These are phyloP conservation scores for Tylopilus sp. DNA, from an alignment of 768 basidiomycete species.

Conservation along the genomic window DNA sequence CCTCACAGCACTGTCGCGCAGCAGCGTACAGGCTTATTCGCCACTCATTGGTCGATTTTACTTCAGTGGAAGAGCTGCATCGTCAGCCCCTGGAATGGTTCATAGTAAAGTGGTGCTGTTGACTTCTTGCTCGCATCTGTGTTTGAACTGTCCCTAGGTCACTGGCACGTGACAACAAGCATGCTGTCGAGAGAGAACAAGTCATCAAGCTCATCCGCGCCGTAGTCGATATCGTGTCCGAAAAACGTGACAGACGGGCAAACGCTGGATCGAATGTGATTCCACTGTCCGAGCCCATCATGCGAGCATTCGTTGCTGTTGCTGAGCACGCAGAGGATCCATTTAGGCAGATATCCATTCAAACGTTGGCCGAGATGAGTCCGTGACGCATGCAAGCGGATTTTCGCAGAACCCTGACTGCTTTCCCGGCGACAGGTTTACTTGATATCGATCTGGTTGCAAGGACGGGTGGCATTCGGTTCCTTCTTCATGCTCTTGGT, in stretches of 20 bases:
- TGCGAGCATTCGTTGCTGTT: conserved; percentile 88
- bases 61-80: conserved; percentile 64
- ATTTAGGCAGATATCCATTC: conserved; percentile 75
- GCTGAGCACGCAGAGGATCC: conserved; percentile 93
- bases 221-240: conserved; percentile 73
- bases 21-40: conserved; percentile 83
- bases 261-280: conserved; percentile 43
- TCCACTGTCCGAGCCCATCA: conserved; percentile 68
- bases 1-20: conserved; percentile 70
- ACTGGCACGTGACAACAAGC: conserved; percentile 79
- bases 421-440: conserved; percentile 52
- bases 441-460: conserved; percentile 83
- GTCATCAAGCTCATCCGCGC: conserved; percentile 85
- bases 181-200: conserved; percentile 86
- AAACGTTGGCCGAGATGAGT: conserved; percentile 91
- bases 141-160: conserved; percentile 47
- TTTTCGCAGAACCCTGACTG: conserved; percentile 8
- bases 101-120: conserved; percentile 69
- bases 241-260: conserved; percentile 42
- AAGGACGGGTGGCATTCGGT: conserved; percentile 78
- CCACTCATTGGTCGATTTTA: conserved; percentile 67
- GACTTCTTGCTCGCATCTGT: neutral
- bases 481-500: conserved; percentile 81
- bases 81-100: conserved; percentile 80
- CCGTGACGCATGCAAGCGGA: conserved; percentile 27